Evolutionary conservation across 345 rosid genomes (phyloP).

Genomic region (Rhodamnia rubescens): DNA sequence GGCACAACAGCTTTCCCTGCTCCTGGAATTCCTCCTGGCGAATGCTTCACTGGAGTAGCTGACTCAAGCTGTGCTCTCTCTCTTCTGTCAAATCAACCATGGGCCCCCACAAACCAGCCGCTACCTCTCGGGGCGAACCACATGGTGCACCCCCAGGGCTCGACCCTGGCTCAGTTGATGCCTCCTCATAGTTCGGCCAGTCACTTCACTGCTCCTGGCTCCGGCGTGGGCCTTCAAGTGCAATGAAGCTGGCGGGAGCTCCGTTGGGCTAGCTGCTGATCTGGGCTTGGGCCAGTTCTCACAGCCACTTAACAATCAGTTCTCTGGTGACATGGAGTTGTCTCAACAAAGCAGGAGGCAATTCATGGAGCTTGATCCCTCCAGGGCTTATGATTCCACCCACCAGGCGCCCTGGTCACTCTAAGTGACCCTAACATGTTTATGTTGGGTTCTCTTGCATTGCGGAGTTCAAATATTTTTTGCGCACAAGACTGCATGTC

Average conservation of each 20-base stretch:
- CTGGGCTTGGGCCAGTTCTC: slow-evolving; percentile 42
- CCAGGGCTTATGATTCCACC: slow-evolving; percentile 47
- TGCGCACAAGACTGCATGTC: neutral
- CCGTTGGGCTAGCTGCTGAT: slow-evolving; percentile 30
- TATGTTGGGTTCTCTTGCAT: neutral
- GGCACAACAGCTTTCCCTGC: slow-evolving; percentile 42
- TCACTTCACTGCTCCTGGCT: slow-evolving; percentile 1
- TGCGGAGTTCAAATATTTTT: neutral
- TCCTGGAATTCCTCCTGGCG: slow-evolving; percentile 40
- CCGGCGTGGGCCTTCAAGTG: slow-evolving; percentile 22
- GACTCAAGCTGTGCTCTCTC: slow-evolving; percentile 98
- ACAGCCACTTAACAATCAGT: slow-evolving; percentile 30
- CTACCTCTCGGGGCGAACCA: slow-evolving; percentile 21
- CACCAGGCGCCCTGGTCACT: slow-evolving; percentile 68
- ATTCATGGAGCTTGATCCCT: slow-evolving; percentile 40
- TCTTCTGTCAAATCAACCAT: slow-evolving; percentile 98
- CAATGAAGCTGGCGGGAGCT: slow-evolving; percentile 19
- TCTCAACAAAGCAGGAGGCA: slow-evolving; percentile 48
- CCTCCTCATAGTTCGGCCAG: slow-evolving; percentile 29
- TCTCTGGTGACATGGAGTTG: slow-evolving; percentile 37
- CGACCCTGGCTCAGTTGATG: neutral
- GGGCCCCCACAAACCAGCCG: slow-evolving; percentile 35
- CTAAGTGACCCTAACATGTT: slow-evolving; percentile 6
- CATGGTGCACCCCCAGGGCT: slow-evolving; percentile 8
- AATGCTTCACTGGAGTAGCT: slow-evolving; percentile 54